Percentiles rank a stretch among this genome's conserved stretches.
Conservation (phyloP, 768 basidiomycete species). For the Lactarius akahatsu region DNA sequence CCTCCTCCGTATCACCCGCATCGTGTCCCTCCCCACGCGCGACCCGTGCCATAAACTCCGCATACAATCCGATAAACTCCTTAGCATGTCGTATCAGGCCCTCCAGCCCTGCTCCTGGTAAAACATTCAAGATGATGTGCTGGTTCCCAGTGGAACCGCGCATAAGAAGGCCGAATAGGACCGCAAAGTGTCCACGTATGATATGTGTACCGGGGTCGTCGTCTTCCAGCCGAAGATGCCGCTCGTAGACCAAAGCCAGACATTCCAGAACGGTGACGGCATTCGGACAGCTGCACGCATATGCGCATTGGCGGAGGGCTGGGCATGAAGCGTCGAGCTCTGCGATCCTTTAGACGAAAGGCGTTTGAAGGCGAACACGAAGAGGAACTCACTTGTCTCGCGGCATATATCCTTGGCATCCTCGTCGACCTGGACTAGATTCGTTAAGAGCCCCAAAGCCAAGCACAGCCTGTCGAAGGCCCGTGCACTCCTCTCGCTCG, state of each 20-base stretch:
- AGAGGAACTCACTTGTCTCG: slow-evolving; percentile 47
- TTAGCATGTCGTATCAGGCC: slow-evolving; percentile 40
- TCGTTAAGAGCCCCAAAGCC: slow-evolving; percentile 71
- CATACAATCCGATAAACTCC: slow-evolving; percentile 45
- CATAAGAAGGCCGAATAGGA: slow-evolving; percentile 61
- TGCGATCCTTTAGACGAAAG: slow-evolving; percentile 32
- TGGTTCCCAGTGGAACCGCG: slow-evolving; percentile 38
- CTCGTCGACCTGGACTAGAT: slow-evolving; percentile 62
- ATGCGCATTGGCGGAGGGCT: slow-evolving; percentile 50
- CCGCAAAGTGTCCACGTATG: slow-evolving; percentile 70
- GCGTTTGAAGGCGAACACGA: slow-evolving; percentile 1
- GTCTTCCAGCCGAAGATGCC: slow-evolving; percentile 38
- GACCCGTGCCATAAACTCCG: slow-evolving; percentile 36
- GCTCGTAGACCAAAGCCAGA: slow-evolving; percentile 49
- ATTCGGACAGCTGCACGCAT: slow-evolving; percentile 51
- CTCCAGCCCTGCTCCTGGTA: slow-evolving; percentile 40
- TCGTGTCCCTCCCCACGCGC: slow-evolving; percentile 27
- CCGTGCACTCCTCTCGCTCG: slow-evolving; percentile 37
- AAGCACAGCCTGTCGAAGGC: slow-evolving; percentile 73
- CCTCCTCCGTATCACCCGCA: slow-evolving; percentile 25
- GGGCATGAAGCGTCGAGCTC: slow-evolving; percentile 54
- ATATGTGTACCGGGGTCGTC: slow-evolving; percentile 41
- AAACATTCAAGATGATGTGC: slow-evolving; percentile 35
- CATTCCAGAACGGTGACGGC: slow-evolving; percentile 49
- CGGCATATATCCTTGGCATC: slow-evolving; percentile 48